Evolutionary conservation across 1,284 basidiomycete genomes (phyloP).

Genomic region (Takashimella koratensis): DNA sequence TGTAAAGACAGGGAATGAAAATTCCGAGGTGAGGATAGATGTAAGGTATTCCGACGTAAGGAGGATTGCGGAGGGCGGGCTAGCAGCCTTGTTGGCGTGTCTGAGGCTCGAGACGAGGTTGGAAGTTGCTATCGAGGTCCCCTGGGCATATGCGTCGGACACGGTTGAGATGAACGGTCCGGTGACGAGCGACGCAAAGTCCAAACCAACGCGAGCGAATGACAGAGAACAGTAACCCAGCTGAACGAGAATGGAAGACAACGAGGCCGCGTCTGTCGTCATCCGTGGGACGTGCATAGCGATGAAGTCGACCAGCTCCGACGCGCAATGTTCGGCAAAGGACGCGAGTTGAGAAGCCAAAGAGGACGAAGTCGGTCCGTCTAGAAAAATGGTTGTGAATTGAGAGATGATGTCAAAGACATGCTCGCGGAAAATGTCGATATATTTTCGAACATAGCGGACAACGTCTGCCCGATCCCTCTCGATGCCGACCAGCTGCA

Average conservation of each 20-base stretch:
- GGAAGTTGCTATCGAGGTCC: constrained; percentile 47
- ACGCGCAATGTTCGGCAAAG: constrained; percentile 55
- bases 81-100: constrained; percentile 23
- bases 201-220: constrained; percentile 84
- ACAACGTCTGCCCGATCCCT: constrained; percentile 61
- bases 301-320: constrained; percentile 54
- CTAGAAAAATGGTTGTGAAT: constrained; percentile 83
- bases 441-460: constrained; percentile 75
- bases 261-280: constrained; percentile 58
- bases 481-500: constrained; percentile 48
- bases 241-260: constrained; percentile 82
- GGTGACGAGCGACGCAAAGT: constrained; percentile 67
- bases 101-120: constrained; percentile 26
- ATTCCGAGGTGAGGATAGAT: constrained; percentile 17
- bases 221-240: constrained; percentile 89
- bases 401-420: constrained; percentile 88
- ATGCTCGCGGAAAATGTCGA: constrained; percentile 87
- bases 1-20: constrained; percentile 10
- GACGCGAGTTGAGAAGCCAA: constrained; percentile 58
- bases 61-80: constrained; percentile 32
- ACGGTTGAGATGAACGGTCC: constrained; percentile 64
- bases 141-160: constrained; percentile 50
- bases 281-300: constrained; percentile 52
- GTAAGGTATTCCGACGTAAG: constrained; percentile 36
- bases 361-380: constrained; percentile 40